Conservation (phyloP, 495 filamentous ascomycete species). For the Penicillium longicatenatum region DNA sequence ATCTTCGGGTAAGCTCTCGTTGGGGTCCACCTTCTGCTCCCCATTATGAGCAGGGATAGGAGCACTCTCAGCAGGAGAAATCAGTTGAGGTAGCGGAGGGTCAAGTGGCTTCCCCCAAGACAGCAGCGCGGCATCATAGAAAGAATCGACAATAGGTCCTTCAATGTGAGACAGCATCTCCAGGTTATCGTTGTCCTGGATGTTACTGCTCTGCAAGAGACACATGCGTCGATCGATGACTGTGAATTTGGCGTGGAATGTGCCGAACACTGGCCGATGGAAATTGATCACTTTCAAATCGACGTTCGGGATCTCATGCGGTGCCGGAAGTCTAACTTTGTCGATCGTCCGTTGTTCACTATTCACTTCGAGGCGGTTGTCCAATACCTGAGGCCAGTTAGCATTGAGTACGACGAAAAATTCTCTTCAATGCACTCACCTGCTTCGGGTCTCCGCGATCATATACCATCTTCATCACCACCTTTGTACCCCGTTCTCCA, state of each 20-base stretch:
- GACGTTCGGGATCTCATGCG: slow-evolving; percentile 66
- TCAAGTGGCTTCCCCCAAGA: slow-evolving; percentile 68
- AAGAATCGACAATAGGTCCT: slow-evolving; percentile 71
- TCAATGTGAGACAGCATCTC: slow-evolving; percentile 82
- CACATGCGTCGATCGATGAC: slow-evolving; percentile 71
- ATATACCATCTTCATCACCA: slow-evolving; percentile 74
- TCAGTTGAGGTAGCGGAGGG: slow-evolving; percentile 59
- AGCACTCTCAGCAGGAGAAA: slow-evolving; percentile 48
- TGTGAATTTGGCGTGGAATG: slow-evolving; percentile 78
- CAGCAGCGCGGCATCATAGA: slow-evolving; percentile 72
- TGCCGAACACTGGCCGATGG: slow-evolving; percentile 71
- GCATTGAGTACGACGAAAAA: slow-evolving; percentile 8
- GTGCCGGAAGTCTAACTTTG: slow-evolving; percentile 59
- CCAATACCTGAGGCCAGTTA: slow-evolving; percentile 38
- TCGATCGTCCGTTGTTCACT: slow-evolving; percentile 57
- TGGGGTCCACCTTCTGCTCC: not conserved
- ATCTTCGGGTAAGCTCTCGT: slow-evolving; percentile 27
- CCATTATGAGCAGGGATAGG: slow-evolving; percentile 28
- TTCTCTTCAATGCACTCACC: slow-evolving; percentile 16
- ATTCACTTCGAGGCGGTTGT: slow-evolving; percentile 62
- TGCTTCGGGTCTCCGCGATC: slow-evolving; percentile 69
- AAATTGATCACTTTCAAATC: slow-evolving; percentile 75
- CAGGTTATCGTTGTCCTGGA: slow-evolving; percentile 75
- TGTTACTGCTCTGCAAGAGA: slow-evolving; percentile 73
- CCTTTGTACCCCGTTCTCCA: slow-evolving; percentile 55